Evolutionary conservation across 176 grass and related monocot genomes (phyloP).

Genomic region (Oryza rufipogon): DNA sequence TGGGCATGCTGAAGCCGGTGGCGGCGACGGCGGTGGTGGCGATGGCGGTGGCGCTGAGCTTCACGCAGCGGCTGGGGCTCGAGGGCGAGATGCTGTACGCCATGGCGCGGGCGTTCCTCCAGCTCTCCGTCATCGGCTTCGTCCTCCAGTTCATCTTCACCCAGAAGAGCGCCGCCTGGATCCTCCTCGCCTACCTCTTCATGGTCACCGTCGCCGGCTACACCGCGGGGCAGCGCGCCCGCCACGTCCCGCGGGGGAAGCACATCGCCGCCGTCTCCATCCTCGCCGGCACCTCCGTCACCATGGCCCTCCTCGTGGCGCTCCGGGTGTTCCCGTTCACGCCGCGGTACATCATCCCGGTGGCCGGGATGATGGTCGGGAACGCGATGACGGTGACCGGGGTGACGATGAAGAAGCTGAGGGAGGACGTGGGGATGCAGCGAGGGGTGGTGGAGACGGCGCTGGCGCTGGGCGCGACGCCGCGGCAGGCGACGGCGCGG

Average conservation of each 20-base stretch:
- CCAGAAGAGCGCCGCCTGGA: constrained; percentile 73
- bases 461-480: constrained; percentile 77
- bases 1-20: constrained; percentile 83
- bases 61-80: constrained; percentile 66
- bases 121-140: constrained; percentile 96
- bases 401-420: constrained; percentile 62
- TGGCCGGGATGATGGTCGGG: constrained; percentile 95
- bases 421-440: constrained; percentile 54
- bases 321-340: constrained; percentile 89
- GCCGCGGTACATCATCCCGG: constrained; percentile 81
- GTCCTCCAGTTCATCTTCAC: constrained; percentile 97
- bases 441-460: constrained; percentile 70
- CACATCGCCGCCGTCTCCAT: constrained; percentile 69
- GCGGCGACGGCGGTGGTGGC: constrained; percentile 62
- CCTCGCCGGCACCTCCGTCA: constrained; percentile 71
- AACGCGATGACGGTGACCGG: constrained; percentile 95
- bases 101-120: constrained; percentile 80
- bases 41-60: constrained; percentile 82
- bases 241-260: constrained; percentile 66
- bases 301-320: constrained; percentile 76
- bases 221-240: constrained; percentile 70
- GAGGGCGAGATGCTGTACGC: constrained; percentile 88
- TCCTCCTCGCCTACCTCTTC: constrained; percentile 94
- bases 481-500: constrained; percentile 73
- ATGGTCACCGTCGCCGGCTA: constrained; percentile 78